Percentiles rank a stretch among this genome's conserved stretches.
Evolutionary conservation across 2,329 filamentous ascomycete genomes (phyloP).

Genomic region (Juglanconis juglandina): DNA sequence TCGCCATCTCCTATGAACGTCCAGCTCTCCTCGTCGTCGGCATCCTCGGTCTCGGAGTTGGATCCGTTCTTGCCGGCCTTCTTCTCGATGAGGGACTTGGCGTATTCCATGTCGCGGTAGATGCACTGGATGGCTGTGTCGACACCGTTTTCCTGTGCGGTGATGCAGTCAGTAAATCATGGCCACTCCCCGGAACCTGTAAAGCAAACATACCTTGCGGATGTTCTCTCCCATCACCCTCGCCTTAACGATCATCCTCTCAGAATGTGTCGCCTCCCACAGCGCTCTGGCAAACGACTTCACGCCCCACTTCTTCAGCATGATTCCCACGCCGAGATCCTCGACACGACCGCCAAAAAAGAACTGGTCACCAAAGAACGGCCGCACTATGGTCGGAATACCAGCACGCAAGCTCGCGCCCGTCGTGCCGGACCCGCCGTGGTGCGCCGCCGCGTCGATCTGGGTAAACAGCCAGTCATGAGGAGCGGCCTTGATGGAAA

Average conservation of each 20-base stretch:
- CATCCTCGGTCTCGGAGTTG: conserved; percentile 37
- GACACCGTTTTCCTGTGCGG: conserved; percentile 77
- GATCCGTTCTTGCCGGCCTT: conserved; percentile 50
- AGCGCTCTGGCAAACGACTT: conserved; percentile 79
- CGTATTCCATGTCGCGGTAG: conserved; percentile 93
- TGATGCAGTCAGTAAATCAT: conserved; percentile 22
- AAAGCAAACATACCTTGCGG: conserved; percentile 61
- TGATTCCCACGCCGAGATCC: conserved; percentile 88
- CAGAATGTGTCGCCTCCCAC: conserved; percentile 86
- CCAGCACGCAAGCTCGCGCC: conserved; percentile 88
- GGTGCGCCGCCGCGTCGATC: conserved; percentile 90
- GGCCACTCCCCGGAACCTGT: background rate
- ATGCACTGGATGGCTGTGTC: conserved; percentile 84
- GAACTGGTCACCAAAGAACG: conserved; percentile 97
- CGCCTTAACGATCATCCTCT: conserved; percentile 89
- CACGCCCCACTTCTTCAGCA: conserved; percentile 85
- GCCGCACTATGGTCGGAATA: conserved; percentile 88
- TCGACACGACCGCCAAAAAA: conserved; percentile 91
- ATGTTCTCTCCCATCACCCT: conserved; percentile 80
- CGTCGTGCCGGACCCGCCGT: conserved; percentile 92
- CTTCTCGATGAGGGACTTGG: conserved; percentile 74
- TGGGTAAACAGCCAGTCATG: conserved; percentile 96
- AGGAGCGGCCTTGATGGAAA: conserved; percentile 83
- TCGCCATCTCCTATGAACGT: conserved; percentile 71
- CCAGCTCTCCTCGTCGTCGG: conserved; percentile 74